Evolutionary conservation across 164 flowering plant species (phyloP).

Genomic region (Piper longum): DNA sequence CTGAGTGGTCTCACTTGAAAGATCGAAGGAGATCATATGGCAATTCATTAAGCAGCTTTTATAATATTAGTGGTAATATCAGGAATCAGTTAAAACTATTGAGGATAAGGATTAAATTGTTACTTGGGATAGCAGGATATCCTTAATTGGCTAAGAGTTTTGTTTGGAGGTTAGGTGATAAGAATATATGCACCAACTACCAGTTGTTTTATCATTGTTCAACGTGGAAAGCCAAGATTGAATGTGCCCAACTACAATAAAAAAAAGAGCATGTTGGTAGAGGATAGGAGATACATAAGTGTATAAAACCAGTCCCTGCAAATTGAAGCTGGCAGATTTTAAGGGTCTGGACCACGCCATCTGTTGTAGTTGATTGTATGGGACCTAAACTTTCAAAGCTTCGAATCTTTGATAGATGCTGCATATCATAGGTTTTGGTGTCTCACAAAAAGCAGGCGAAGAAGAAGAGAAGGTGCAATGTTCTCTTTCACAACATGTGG

Average conservation of each 20-base stretch:
- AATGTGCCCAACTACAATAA: background rate
- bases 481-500: background rate
- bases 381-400: constrained; percentile 2
- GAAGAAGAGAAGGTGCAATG: background rate
- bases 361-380: constrained; percentile 7
- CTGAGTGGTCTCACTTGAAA: too few species aligned
- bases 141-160: background rate
- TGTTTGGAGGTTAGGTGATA: background rate
- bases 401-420: constrained; percentile 5
- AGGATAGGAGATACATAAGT: background rate
- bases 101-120: background rate
- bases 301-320: background rate
- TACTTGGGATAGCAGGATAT: background rate
- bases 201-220: background rate
- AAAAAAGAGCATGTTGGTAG: constrained; percentile 1
- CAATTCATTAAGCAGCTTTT: too few species aligned
- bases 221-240: background rate
- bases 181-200: background rate
- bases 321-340: constrained; percentile 6
- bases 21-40: too few species aligned
- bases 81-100: too few species aligned
- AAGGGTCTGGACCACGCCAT: constrained; percentile 6
- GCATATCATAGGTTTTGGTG: constrained; percentile 3
- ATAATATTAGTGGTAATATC: too few species aligned
- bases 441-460: background rate